A percentile compares a stretch with the other conserved stretches of the same genome.
Evolutionary conservation across 768 basidiomycete genomes (phyloP).

Genomic region (Roridomyces roridus): DNA sequence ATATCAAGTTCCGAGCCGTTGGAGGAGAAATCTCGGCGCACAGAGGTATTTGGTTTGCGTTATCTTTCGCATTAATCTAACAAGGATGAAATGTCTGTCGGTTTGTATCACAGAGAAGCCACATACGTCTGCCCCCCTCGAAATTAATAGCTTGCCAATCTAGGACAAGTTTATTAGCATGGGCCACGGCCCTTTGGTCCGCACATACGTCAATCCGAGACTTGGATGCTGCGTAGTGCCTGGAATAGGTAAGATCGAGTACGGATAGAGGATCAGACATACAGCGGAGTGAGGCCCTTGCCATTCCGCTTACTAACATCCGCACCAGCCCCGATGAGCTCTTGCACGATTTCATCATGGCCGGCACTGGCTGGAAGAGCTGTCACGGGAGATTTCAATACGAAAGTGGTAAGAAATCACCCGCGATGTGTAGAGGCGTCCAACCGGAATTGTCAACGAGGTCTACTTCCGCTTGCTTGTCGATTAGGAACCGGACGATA

Average conservation of each 20-base stretch:
- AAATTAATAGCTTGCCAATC: slow-evolving; percentile 88
- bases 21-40: slow-evolving; percentile 44
- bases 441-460: slow-evolving; percentile 71
- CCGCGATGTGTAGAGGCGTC: slow-evolving; percentile 83
- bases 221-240: slow-evolving; percentile 94
- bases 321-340: slow-evolving; percentile 83
- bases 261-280: slow-evolving; percentile 33
- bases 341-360: slow-evolving; percentile 72
- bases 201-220: slow-evolving; percentile 77
- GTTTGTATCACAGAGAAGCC: slow-evolving; percentile 35
- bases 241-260: slow-evolving; percentile 37
- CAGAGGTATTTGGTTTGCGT: slow-evolving; percentile 92
- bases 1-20: slow-evolving; percentile 29
- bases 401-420: slow-evolving; percentile 41
- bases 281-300: slow-evolving; percentile 88
- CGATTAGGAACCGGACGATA: slow-evolving; percentile 70
- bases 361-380: slow-evolving; percentile 75
- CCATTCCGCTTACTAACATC: slow-evolving; percentile 80
- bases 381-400: slow-evolving; percentile 15
- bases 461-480: slow-evolving; percentile 73
- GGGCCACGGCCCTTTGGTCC: slow-evolving; percentile 26
- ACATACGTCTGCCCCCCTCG: slow-evolving; percentile 91
- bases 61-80: slow-evolving; percentile 94
- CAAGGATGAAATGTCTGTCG: slow-evolving; percentile 32
- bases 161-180: slow-evolving; percentile 45